phyloP scores from a whole-genome alignment of 2,329 filamentous ascomycete species.

The Herpotrichia juniperi region DNA sequence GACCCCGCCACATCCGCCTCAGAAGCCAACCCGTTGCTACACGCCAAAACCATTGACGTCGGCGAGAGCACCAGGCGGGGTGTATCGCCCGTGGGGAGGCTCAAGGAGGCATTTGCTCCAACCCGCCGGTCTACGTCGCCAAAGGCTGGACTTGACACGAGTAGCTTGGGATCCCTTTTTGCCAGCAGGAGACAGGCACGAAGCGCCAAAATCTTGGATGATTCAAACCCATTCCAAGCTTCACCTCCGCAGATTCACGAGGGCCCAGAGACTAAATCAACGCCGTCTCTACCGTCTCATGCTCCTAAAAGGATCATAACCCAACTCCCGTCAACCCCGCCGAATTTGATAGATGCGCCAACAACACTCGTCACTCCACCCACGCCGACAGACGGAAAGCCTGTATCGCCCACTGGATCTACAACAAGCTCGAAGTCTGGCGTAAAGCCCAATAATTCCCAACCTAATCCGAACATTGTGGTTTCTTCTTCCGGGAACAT shows the following conservation, averaged over 20 bases:
- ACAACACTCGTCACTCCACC: slow-evolving; percentile 68
- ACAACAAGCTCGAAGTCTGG: slow-evolving; percentile 27
- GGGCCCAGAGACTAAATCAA: slow-evolving; percentile 38
- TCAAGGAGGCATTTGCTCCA: slow-evolving; percentile 72
- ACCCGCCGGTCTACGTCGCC: slow-evolving; percentile 36
- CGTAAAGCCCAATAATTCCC: slow-evolving; percentile 37
- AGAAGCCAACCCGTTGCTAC: slow-evolving; percentile 30
- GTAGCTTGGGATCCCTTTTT: slow-evolving; percentile 51
- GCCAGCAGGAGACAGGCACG: slow-evolving; percentile 42
- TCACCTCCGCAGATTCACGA: slow-evolving; percentile 40
- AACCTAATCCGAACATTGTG: slow-evolving; percentile 58
- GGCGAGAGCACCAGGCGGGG: slow-evolving; percentile 58
- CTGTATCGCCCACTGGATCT: slow-evolving; percentile 40
- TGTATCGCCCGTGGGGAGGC: slow-evolving; percentile 71
- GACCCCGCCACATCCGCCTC: slow-evolving; percentile 39
- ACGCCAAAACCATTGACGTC: slow-evolving; percentile 42
- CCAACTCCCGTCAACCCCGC: slow-evolving; percentile 49
- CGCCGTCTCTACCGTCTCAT: slow-evolving; percentile 26
- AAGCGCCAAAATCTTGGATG: slow-evolving; percentile 37
- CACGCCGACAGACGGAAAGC: slow-evolving; percentile 60
- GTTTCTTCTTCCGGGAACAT: slow-evolving; percentile 71
- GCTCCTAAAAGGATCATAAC: slow-evolving; percentile 46
- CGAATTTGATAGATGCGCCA: slow-evolving; percentile 52
- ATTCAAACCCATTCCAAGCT: slow-evolving; percentile 23
- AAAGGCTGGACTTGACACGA: slow-evolving; percentile 30